phyloP scores from a whole-genome alignment of 2,329 filamentous ascomycete genomes.

The Ramichloridium luteum region DNA sequence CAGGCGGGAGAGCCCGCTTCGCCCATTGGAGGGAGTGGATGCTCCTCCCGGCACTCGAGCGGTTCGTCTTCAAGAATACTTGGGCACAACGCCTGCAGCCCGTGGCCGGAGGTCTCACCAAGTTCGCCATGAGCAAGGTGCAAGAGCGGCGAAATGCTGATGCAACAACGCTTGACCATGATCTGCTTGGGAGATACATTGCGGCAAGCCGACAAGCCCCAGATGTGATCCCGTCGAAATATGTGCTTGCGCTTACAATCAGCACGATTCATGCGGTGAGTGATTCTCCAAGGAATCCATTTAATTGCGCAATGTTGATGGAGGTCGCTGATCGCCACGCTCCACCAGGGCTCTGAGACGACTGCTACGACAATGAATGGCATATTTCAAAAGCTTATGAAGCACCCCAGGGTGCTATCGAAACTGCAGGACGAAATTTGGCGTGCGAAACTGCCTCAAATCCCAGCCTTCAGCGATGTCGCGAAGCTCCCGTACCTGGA shows the following conservation, averaged over 20 bases:
- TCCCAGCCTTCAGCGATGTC: constrained; percentile 4
- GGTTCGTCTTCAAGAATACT: constrained; percentile 8
- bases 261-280: too few relatives aligned
- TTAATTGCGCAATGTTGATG: too few relatives aligned
- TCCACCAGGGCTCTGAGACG: constrained; percentile 9
- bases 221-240: constrained; percentile 4
- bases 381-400: constrained; percentile 1
- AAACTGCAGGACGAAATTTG: constrained; percentile 6
- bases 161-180: background rate
- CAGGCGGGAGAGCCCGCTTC: constrained; percentile 4
- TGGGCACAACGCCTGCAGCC: constrained; percentile 2
- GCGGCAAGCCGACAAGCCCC: constrained; percentile 7
- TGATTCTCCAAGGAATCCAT: too few relatives aligned
- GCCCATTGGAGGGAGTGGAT: constrained; percentile 8
- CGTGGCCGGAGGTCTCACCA: constrained; percentile 2
- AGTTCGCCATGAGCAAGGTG: constrained; percentile 4
- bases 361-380: constrained; percentile 3
- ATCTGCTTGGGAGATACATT: constrained; percentile 5
- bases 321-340: too few relatives aligned
- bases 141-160: constrained; percentile 2
- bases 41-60: constrained; percentile 5
- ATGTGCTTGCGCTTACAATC: constrained; percentile 9
- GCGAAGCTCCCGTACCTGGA: constrained; percentile 9
- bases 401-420: background rate
- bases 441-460: constrained; percentile 1